Evolutionary conservation across 2,329 filamentous ascomycete genomes (phyloP), one percentile per base, ranked within the genome.

Genomic region (Fusarium mundagurra): DNA sequence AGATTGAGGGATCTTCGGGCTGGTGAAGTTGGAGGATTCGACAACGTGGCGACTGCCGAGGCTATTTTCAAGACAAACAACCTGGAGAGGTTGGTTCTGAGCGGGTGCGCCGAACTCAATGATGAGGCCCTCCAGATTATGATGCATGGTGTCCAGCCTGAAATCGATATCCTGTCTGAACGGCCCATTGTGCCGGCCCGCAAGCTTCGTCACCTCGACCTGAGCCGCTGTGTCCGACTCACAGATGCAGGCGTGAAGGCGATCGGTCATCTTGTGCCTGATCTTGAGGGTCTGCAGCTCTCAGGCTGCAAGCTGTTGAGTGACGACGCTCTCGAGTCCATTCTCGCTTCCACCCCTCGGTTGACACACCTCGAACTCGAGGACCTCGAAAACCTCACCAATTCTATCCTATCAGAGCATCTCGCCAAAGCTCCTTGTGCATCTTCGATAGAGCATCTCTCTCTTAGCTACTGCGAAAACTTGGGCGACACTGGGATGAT

Each of bases 281-380:
- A 92, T 8, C 86, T 98, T 2, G 92, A 98, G 83, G 94, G 94
- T 1, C 87, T 99, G 6, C 93, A 96, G 75, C 87, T 98, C 5
- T 94, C 92, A 11, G 93, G 94, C 69, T 95, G 95, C 79, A 86
- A 87, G n/a, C 85, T 88, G 18, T 83, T 98, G 58, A 93, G 91
- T 1, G 94, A 98, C 77, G 88, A 87, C 1, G 91, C 92, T 0
- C 86, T 99, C 29, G 89, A 90, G 53, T 88, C 90, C 3, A 86
- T 98, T 27, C 84, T 98, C 6, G 91, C 91, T 10, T 94, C 94
- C 0, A 90, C 93, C 1, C 93, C 94, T 3, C 87, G 89, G 10
- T 88, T 99, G 24, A 95, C 94, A 0, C 94, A 97, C 80, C 87
- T 99, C 47, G 96, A 98, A 75, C 85, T 98, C 6, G 96, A 99